phyloP scores from a whole-genome alignment of 768 basidiomycete genomes.

The Tulasnella calospora region DNA sequence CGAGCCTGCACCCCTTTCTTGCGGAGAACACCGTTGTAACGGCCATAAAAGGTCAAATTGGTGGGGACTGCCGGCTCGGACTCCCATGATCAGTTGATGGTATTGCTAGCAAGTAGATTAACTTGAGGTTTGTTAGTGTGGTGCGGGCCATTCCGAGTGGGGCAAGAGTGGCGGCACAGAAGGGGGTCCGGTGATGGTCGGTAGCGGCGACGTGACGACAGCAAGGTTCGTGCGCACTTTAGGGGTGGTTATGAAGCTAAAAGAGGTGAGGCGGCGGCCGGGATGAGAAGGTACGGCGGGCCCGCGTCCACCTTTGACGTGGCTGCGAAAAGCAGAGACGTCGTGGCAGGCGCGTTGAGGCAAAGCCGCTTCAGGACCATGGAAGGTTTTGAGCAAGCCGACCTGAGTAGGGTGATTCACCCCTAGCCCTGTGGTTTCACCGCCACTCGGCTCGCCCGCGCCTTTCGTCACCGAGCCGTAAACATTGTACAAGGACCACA shows the following conservation, averaged over 20 bases:
- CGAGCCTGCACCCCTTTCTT: slow-evolving; percentile 1
- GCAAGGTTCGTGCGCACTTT: slow-evolving; percentile 2
- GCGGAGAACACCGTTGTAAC: neutral
- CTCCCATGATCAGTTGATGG: neutral
- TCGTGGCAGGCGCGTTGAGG: neutral
- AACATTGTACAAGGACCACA: neutral
- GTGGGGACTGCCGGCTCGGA: neutral
- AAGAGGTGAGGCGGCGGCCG: slow-evolving; percentile 1
- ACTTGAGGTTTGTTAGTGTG: neutral
- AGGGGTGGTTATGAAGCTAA: neutral
- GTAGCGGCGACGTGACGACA: slow-evolving; percentile 3
- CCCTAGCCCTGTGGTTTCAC: neutral
- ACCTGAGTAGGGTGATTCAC: neutral
- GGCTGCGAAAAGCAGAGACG: neutral
- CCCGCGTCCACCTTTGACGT: neutral
- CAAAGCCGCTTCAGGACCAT: neutral
- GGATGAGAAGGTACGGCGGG: neutral
- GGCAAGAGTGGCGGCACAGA: neutral
- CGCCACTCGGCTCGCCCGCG: neutral
- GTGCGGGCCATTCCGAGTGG: neutral
- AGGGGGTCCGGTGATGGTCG: neutral
- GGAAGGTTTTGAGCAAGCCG: neutral
- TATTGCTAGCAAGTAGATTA: neutral
- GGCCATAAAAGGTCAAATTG: neutral
- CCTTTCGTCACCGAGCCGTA: neutral